Evolutionary conservation across 2,329 filamentous ascomycete species (phyloP).

Genomic region (Zasmidium citrigriseum): DNA sequence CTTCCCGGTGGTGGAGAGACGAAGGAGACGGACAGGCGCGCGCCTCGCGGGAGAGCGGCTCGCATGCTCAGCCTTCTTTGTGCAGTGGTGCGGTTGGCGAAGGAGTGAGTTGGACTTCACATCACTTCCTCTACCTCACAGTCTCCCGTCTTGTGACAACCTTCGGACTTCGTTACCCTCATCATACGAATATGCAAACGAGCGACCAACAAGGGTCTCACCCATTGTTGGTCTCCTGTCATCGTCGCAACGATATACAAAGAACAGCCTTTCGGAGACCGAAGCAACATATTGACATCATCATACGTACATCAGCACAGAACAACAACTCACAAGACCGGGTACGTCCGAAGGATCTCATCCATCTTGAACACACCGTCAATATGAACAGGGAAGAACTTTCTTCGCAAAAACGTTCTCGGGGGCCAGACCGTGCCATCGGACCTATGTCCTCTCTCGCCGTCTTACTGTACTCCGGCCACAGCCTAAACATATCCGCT

Average conservation of each 20-base stretch:
- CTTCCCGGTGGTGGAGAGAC: not conserved
- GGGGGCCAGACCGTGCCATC: not conserved
- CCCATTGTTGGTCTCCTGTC: no score
- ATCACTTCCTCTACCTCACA: no score
- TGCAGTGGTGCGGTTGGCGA: no score
- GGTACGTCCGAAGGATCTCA: not conserved
- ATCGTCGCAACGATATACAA: not conserved
- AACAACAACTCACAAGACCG: not conserved
- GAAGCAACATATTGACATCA: not conserved
- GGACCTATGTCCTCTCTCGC: not conserved
- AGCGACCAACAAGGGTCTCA: no score
- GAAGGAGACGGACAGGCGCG: no score
- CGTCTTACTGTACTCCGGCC: not conserved
- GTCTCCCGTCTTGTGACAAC: no score
- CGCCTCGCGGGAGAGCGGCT: not conserved
- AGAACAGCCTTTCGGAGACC: not conserved
- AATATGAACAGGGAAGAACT: not conserved
- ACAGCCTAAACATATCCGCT: not conserved
- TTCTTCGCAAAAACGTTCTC: not conserved
- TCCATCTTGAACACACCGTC: not conserved
- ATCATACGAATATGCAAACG: no score
- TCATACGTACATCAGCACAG: not conserved
- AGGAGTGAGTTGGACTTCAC: no score
- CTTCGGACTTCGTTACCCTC: no score
- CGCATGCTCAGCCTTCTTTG: not conserved